Conservation (phyloP, 331 rosid species). For the Malus hybrid region DNA sequence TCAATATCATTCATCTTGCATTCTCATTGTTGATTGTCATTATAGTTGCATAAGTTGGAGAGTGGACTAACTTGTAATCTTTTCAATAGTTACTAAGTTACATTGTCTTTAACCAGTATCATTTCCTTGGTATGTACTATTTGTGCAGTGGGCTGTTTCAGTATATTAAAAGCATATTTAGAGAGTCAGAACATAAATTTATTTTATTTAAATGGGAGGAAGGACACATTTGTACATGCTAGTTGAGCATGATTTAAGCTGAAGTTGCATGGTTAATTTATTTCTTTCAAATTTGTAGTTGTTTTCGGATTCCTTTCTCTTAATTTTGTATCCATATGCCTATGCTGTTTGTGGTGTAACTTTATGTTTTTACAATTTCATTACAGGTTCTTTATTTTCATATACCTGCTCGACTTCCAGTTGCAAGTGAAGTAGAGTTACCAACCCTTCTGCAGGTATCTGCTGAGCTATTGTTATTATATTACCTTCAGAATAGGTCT, state of each 20-base stretch:
- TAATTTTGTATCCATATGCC: neutral
- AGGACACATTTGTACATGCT: neutral
- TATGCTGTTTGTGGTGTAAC: neutral
- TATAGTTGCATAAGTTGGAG: neutral
- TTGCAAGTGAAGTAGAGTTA: constrained; percentile 83
- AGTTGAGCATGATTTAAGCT: neutral
- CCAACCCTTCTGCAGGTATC: constrained; percentile 91
- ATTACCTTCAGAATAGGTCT: neutral
- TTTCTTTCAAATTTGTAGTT: neutral
- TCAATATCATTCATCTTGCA: neutral
- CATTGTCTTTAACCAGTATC: too few relatives aligned
- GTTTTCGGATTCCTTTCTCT: neutral
- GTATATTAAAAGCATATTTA: too few relatives aligned
- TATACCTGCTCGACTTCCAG: constrained; percentile 80
- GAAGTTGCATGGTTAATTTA: neutral
- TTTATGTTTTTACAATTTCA: constrained; percentile 18
- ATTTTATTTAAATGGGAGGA: neutral
- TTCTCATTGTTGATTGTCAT: neutral
- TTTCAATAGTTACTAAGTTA: too few relatives aligned
- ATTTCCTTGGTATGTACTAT: neutral
- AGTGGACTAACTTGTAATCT: neutral
- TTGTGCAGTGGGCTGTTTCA: neutral
- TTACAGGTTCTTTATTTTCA: constrained; percentile 81
- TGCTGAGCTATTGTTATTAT: neutral
- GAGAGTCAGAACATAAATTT: neutral